Base-by-base conservation (phyloP, 225 moss, liverwort and hornwort genomes). In the Polytrichum commune region DNA sequence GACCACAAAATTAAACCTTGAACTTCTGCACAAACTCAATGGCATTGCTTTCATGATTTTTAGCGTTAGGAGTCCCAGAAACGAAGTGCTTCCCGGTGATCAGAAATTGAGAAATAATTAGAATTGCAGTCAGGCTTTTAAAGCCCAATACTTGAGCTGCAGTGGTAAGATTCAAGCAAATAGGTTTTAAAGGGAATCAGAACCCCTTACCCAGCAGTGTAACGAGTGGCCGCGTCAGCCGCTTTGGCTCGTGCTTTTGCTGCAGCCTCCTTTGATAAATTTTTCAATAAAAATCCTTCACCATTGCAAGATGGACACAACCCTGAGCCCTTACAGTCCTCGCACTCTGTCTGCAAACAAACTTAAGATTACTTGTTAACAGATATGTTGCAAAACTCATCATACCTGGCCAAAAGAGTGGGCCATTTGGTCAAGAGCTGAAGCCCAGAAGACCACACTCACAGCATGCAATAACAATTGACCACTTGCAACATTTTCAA, bases 191-290 rank as follows among this genome's bases (percentile, higher is more conserved):
- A 16, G 46, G 13, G 16, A 32, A 46, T 46, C 46, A 46, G 13
- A 46, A 46, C 46, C 46, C 46, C 54, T 68, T 86, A 93, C 98
- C 98, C 98, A 61, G 98, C 87, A 46, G 98, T 98, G 75, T 98
- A 92, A 75, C 98, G 90, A 28, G 98, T 98, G 70, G 98, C 95
- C 27, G 93, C 95, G 74, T 98, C 98, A 80, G 85, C 84, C 23
- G 98, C 95, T 25, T 46, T 66, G 46, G 90, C 80, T 75, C 98
- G 88, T 27, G 98, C 98, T 80, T 73, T 95, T 1, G 87, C 93
- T 78, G 93, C 82, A 69, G 90, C 89, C 53, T 98, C 95, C 76
- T 77, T 55, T 19, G 98, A 87, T 26, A 85, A 79, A 18, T 77
- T 88, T 63, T 90, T 95, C 35, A 91, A 73, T 64, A 89, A 68